Evolutionary conservation across 2,329 filamentous ascomycete species (phyloP), one percentile per base, ranked within the genome.

Genomic region (Sporothrix mexicana): DNA sequence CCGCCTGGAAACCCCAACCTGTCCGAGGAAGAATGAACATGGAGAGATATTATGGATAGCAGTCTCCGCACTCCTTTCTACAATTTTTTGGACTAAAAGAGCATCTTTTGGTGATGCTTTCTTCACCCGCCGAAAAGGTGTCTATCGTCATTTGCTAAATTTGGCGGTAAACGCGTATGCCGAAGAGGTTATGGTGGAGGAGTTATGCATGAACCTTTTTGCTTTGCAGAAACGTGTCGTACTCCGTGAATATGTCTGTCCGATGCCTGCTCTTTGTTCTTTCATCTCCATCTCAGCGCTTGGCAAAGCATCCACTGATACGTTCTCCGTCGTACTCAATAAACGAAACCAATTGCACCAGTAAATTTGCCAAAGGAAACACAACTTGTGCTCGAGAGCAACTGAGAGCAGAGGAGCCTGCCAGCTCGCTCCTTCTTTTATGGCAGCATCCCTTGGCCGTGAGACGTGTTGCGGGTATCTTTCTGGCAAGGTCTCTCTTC

Each of bases 1-100:
- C 55, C 23, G 43, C 55, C 43, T 51, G 10, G 53, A 45, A n/a
- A 25, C 68, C 41, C 68, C 53, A 70, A 61, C n/a, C 20, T 59
- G 68, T 49, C 68, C 68, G 68, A 20, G 41, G 36, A 70, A 30
- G 12, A 15, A 2, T 55, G 51, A 55, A 36, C 5, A 49, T 15
- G 9, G 23, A 57, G 5, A 17, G 9, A n/a, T 10, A 55, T 9
- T 25, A 23, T 69, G 66, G 30, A 66, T 3, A 20, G 61, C n/a
- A 25, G 12, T 4, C 61, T 47, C 61, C 61, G 61, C 61, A 17
- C 20, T 66, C n/a, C 61, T 66, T 47, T 25, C 61, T 66, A 13
- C 61, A 20, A 15, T 62, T 9, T 59, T 25, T 12, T 6, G 10
- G 17, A 2, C 1, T 47, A 2, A 6, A 7, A 2, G 9, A 1